Evolutionary conservation across 306 rosid species (phyloP).

Genomic region (Glycine tomentella): DNA sequence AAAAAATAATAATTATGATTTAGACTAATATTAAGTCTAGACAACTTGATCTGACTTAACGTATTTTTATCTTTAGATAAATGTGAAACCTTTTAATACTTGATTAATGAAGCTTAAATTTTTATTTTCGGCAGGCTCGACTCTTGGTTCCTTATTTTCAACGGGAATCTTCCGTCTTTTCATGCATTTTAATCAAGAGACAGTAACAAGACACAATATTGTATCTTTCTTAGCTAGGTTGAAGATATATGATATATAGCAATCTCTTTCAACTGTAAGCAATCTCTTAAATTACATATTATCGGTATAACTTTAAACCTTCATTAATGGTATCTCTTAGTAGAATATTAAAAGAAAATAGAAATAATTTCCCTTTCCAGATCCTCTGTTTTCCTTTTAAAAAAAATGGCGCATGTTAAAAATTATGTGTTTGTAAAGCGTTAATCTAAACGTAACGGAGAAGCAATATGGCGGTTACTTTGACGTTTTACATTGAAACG

Average conservation of each 20-base stretch:
- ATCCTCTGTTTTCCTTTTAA: neutral
- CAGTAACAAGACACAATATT: neutral
- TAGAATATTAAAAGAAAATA: neutral
- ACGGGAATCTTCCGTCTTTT: conserved; percentile 2
- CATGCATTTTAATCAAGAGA: neutral
- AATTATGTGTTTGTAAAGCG: no score
- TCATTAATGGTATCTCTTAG: neutral
- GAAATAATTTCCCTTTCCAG: neutral
- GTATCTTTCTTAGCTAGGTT: neutral
- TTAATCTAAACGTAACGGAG: no score
- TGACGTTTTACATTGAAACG: no score
- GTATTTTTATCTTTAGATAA: no score
- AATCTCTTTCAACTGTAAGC: neutral
- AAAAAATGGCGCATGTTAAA: neutral
- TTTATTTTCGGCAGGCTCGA: neutral
- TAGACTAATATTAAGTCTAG: no score
- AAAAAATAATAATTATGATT: no score
- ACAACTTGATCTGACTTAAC: no score
- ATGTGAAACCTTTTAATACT: neutral
- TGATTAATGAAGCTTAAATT: neutral
- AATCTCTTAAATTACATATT: neutral
- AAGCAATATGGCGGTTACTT: no score
- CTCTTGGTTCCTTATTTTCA: neutral
- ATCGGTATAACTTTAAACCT: neutral
- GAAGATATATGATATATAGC: neutral